Evolutionary conservation across 148 eudicot species (phyloP).

Genomic region (Camellia granthamiana): DNA sequence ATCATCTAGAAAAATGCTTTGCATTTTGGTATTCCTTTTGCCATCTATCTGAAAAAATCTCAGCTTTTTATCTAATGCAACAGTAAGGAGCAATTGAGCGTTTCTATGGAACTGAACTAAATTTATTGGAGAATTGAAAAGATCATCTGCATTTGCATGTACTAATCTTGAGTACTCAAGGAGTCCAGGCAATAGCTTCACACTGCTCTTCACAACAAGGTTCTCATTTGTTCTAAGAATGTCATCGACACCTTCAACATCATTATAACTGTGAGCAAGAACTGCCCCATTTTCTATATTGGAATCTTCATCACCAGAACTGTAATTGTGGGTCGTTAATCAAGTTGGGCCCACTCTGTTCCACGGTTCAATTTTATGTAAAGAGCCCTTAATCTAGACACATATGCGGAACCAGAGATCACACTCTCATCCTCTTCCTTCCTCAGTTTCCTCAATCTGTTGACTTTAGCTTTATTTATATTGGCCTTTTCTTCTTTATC

Average conservation of each 20-base stretch:
- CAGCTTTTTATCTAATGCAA: conserved; percentile 64
- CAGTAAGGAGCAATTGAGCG: conserved; percentile 80
- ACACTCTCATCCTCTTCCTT: conserved; percentile 82
- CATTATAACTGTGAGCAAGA: conserved; percentile 38
- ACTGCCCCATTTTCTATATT: conserved; percentile 44
- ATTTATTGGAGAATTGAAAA: conserved; percentile 51
- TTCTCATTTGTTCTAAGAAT: conserved; percentile 65
- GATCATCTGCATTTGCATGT: conserved; percentile 72
- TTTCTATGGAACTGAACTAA: conserved; percentile 92
- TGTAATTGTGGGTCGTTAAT: conserved; percentile 37
- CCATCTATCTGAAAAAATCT: conserved; percentile 93
- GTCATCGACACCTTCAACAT: conserved; percentile 34
- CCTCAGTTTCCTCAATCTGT: conserved; percentile 75
- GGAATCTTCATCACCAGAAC: conserved; percentile 71
- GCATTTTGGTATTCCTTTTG: too few species aligned
- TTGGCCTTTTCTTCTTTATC: conserved; percentile 68
- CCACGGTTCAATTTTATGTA: conserved; percentile 75
- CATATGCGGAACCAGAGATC: conserved; percentile 67
- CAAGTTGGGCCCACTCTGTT: conserved; percentile 82
- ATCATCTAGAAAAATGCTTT: conserved; percentile 35
- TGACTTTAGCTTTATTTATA: conserved; percentile 68
- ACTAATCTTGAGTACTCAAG: conserved; percentile 69
- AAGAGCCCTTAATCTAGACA: conserved; percentile 78
- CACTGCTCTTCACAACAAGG: conserved; percentile 63
- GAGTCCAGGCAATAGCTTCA: conserved; percentile 67